A percentile compares a stretch with the other conserved stretches of the same genome.
Evolutionary conservation across 2,329 filamentous ascomycete species (phyloP).

Genomic region (Sporothrix mexicana): DNA sequence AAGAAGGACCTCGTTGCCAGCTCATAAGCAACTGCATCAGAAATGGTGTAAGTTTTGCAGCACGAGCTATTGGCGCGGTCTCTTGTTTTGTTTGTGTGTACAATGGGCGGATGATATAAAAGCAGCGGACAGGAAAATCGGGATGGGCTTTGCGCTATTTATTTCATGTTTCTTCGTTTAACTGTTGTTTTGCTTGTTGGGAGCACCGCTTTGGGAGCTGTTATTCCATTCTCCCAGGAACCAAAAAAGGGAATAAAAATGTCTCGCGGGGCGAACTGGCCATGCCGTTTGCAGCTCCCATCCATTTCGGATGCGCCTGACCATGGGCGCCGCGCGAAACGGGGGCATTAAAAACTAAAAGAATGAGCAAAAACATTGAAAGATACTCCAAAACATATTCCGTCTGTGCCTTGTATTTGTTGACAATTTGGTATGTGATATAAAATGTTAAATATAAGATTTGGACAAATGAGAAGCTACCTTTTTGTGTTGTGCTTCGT

Average conservation of each 20-base stretch:
- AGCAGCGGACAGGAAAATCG: conserved; percentile 28
- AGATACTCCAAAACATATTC: conserved; percentile 22
- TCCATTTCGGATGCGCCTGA: conserved; percentile 20
- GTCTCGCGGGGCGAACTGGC: conserved; percentile 13
- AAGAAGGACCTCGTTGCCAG: conserved; percentile 84
- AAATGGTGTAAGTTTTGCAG: conserved; percentile 23
- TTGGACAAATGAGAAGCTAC: not conserved
- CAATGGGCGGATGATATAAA: conserved; percentile 17
- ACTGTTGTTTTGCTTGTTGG: conserved; percentile 29
- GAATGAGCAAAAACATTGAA: conserved; percentile 31
- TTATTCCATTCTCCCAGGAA: conserved; percentile 15
- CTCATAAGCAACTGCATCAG: conserved; percentile 45
- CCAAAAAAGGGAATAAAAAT: conserved; percentile 17
- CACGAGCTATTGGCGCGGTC: conserved; percentile 29
- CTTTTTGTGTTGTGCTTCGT: not conserved
- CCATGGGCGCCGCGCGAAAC: conserved; percentile 14
- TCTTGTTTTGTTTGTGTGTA: conserved; percentile 44
- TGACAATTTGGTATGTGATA: not conserved
- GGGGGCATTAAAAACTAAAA: conserved; percentile 24
- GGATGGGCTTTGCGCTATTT: conserved; percentile 33
- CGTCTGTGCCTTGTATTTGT: not conserved
- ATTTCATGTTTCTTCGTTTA: conserved; percentile 32
- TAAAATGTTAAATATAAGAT: not conserved
- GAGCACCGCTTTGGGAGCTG: conserved; percentile 20
- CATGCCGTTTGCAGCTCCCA: conserved; percentile 15